Base-by-base conservation (phyloP, 192 early-diverging fungal species). In the Pilaira anomala region DNA sequence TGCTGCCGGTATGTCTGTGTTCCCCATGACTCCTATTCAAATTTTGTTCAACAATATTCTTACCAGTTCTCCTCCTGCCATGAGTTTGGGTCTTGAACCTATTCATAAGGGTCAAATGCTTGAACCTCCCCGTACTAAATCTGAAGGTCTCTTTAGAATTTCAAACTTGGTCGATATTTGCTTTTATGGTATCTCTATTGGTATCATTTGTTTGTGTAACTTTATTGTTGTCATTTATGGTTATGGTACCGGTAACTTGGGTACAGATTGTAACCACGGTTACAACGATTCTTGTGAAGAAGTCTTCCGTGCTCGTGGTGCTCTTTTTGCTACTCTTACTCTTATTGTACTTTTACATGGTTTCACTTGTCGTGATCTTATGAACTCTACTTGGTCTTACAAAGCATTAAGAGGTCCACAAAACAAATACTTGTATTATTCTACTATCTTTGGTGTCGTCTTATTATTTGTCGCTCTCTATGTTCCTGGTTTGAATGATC, bases 31-130 rank as follows among this genome's bases (percentile, higher is more conserved):
- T 1, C 85, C 92, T 0, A 83, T 93, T 26, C 86, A 90, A 48
- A 88, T 93, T 65, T 75, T 94, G 33, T 89, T 88, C 73, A 76
- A 90, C 69, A 92, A 93, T 73, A 78, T 94, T 68, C 71, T 94
- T 22, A 93, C 92, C 0, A 86, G 85, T 40, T 86, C 91, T 16
- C 92, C 92, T 25, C 82, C 87, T 11, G 90, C 91, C 19, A 86
- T 93, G 80, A 80, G 85, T 49, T 77, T 93, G 25, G 90, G 90
- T 56, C 75, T 86, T 18, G 90, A 92, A 67, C 79, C 77, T 65
- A 74, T 82, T 8, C 80, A 78, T 64, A 70, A 66, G 1, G 80
- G 85, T 25, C 84, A 85, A 50, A 91, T 91, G 90, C 76, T 77
- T 25, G 82, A 85, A 60, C 88, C 90, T 16, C 91, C 90, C 18